Conservation (phyloP, 2,329 filamentous ascomycete species). For the Ophiobolus disseminans region DNA sequence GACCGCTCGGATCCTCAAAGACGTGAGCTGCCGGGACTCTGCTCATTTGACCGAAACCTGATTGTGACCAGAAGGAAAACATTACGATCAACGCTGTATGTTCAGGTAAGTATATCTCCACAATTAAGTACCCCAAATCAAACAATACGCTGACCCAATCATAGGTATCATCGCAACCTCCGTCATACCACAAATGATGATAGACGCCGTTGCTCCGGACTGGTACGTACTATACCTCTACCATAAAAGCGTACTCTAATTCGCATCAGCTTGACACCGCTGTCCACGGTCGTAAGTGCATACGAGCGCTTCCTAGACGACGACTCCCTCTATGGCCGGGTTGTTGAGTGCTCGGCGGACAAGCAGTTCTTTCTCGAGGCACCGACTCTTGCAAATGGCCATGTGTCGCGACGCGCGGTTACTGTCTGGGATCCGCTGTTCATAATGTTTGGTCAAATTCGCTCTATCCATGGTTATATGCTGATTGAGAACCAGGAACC, state of each 20-base stretch:
- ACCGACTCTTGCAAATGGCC: conserved; percentile 52
- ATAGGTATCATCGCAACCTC: conserved; percentile 55
- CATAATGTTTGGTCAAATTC: conserved; percentile 34
- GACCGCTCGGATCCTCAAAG: conserved; percentile 29
- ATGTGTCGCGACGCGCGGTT: conserved; percentile 51
- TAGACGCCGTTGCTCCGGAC: conserved; percentile 34
- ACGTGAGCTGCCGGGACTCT: conserved; percentile 13
- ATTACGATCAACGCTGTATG: conserved; percentile 59
- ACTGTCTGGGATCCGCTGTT: conserved; percentile 61
- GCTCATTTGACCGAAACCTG: conserved; percentile 1
- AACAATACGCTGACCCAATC: background rate
- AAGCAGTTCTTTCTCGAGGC: conserved; percentile 49
- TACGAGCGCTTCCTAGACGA: conserved; percentile 58
- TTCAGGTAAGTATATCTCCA: conserved; percentile 33
- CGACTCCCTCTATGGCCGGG: conserved; percentile 52
- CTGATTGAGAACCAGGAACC: conserved; percentile 31
- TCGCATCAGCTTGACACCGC: conserved; percentile 40
- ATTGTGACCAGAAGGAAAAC: conserved; percentile 51
- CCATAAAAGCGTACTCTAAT: conserved; percentile 4
- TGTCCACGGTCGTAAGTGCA: conserved; percentile 54
- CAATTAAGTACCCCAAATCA: background rate
- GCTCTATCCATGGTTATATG: background rate
- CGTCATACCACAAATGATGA: conserved; percentile 37
- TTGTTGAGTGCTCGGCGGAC: conserved; percentile 55
- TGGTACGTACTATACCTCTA: conserved; percentile 15